Evolutionary conservation across 2,329 filamentous ascomycete genomes (phyloP).

Genomic region (Tolypocladium album): DNA sequence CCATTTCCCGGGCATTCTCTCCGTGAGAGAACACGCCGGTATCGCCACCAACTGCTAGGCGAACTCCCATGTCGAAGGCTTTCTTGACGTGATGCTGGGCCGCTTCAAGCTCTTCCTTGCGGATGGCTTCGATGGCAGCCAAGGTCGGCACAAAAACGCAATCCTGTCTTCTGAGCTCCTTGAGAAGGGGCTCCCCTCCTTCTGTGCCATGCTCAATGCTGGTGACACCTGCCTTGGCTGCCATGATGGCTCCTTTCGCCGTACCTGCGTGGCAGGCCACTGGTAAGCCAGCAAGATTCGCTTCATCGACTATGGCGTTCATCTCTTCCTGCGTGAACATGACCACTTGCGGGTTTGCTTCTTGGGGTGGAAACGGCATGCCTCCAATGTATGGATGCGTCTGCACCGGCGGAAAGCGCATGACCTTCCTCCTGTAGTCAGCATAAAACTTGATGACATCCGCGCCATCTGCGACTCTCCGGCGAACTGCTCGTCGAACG

Average conservation of each 20-base stretch:
- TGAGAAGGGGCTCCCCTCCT: background rate
- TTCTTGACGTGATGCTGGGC: slow-evolving; percentile 28
- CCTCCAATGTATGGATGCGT: slow-evolving; percentile 13
- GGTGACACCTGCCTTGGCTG: slow-evolving; percentile 8
- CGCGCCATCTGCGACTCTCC: slow-evolving; percentile 34
- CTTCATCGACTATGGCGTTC: slow-evolving; percentile 36
- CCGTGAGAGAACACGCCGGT: slow-evolving; percentile 44
- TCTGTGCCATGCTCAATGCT: background rate
- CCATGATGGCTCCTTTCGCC: slow-evolving; percentile 31
- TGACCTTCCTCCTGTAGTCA: slow-evolving; percentile 32
- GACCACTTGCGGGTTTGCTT: slow-evolving; percentile 15
- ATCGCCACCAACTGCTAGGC: slow-evolving; percentile 41
- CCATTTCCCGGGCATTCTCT: slow-evolving; percentile 39
- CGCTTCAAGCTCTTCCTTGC: slow-evolving; percentile 20
- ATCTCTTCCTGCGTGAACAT: slow-evolving; percentile 39
- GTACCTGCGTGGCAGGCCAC: slow-evolving; percentile 32
- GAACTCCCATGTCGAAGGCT: slow-evolving; percentile 35
- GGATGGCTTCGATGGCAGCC: background rate
- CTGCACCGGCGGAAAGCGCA: slow-evolving; percentile 27
- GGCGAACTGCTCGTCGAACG: slow-evolving; percentile 29
- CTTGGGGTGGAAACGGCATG: slow-evolving; percentile 22
- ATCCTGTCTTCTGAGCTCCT: background rate
- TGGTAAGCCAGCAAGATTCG: slow-evolving; percentile 25
- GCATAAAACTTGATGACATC: slow-evolving; percentile 42
- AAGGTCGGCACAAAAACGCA: background rate